Percentiles rank a stretch among this genome's conserved stretches.
Conservation (phyloP, 192 early-diverging fungal species). For the Podila verticillata region DNA sequence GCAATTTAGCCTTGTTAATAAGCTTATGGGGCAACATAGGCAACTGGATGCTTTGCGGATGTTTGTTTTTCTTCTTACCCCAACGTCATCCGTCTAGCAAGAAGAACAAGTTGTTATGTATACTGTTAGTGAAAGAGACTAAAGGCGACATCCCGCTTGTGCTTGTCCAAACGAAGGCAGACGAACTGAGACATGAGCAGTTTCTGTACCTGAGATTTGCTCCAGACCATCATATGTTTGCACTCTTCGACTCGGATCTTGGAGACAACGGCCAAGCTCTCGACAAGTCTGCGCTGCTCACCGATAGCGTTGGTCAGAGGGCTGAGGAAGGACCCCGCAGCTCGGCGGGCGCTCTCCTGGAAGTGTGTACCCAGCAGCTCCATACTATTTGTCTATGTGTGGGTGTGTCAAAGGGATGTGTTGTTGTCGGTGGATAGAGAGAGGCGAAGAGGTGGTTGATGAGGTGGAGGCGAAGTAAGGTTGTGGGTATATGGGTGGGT, state of each 20-base stretch:
- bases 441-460: background rate
- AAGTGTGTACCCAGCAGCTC: constrained; percentile 37
- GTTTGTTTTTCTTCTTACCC: constrained; percentile 12
- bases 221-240: constrained; percentile 53
- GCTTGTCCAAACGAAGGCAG: background rate
- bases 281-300: constrained; percentile 42
- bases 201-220: constrained; percentile 37
- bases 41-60: background rate
- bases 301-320: constrained; percentile 50
- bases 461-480: background rate
- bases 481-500: background rate
- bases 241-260: constrained; percentile 48
- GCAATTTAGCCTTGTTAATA: background rate
- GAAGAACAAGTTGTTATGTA: background rate
- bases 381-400: constrained; percentile 6
- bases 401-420: background rate
- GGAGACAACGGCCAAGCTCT: constrained; percentile 36
- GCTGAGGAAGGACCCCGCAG: constrained; percentile 45
- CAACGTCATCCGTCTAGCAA: constrained; percentile 44
- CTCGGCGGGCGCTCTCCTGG: constrained; percentile 46
- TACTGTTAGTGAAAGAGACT: background rate
- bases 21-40: background rate
- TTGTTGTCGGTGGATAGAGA: background rate
- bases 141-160: background rate
- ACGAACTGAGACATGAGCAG: too few relatives aligned